Evolutionary conservation across 805 yeast species (phyloP).

Genomic region (Saturnispora halmiae): DNA sequence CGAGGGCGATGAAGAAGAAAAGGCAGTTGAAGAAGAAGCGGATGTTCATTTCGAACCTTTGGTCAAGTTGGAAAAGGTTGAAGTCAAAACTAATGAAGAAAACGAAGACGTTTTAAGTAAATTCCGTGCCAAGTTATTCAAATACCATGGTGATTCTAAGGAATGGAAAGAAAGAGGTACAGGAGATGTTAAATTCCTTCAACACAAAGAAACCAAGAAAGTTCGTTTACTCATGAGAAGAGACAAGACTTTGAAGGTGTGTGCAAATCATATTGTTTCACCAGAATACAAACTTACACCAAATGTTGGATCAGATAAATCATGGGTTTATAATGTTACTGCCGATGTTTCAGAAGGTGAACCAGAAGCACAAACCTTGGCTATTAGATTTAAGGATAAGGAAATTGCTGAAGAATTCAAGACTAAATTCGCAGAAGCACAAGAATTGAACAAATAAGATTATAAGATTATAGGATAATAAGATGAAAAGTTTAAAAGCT

Average conservation of each 20-base stretch:
- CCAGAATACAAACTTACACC: conserved; percentile 80
- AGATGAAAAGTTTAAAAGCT: not conserved
- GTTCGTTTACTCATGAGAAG: conserved; percentile 96
- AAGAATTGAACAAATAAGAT: conserved; percentile 46
- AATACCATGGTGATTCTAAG: conserved; percentile 66
- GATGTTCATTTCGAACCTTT: conserved; percentile 93
- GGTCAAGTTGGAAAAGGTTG: conserved; percentile 91
- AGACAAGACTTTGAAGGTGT: conserved; percentile 94
- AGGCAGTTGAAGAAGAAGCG: conserved; percentile 43
- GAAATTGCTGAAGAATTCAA: conserved; percentile 94
- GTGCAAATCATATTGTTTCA: conserved; percentile 90
- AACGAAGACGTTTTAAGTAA: conserved; percentile 75
- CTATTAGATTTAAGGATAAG: conserved; percentile 87
- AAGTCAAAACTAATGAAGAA: conserved; percentile 92
- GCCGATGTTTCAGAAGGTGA: conserved; percentile 94
- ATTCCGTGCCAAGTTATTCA: conserved; percentile 91
- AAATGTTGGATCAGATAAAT: conserved; percentile 94
- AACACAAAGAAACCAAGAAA: conserved; percentile 76
- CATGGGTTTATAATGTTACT: conserved; percentile 94
- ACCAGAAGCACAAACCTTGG: conserved; percentile 93
- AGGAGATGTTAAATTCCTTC: conserved; percentile 92
- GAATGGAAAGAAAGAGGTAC: conserved; percentile 99
- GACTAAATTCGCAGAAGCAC: conserved; percentile 82
- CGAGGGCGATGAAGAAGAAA: conserved; percentile 37
- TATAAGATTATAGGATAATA: too few species aligned